Evolutionary conservation across 2,329 filamentous ascomycete species (phyloP), one percentile per base, ranked within the genome.

Genomic region (Hirsutella thompsonii): DNA sequence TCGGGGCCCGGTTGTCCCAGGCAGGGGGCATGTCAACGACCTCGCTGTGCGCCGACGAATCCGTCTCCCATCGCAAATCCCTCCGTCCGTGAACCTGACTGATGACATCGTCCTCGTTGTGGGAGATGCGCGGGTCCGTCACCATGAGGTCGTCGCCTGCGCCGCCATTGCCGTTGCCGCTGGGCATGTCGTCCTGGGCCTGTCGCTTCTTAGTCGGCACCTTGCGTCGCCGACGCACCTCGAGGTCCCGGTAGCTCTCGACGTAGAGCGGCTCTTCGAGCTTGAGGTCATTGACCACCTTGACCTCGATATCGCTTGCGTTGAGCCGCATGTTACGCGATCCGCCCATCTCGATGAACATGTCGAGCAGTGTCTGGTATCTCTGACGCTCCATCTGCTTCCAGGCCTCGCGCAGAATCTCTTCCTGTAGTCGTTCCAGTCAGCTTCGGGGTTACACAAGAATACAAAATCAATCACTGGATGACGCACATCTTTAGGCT

Each of bases 271-370:
- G 56, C 42, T 65, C 57, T 37, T 63, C 60, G 14, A 61, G 51
- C 36, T 56, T 60, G 28, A 62, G 52, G 41, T 70, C 65, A 45
- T 55, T 58, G 41, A 72, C 65, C 2, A 75, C 57, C 47, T 68
- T 67, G 49, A 66, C 61, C 45, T 72, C 66, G 32, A 76, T 60
- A 44, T 73, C 69, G 23, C 59, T 60, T 4, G 64, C 55, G 45
- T 67, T 74, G 58, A 72, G 69, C 28, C 69, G 63, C 44, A 67
- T 65, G 40, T 66, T 64, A 35, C 54, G 52, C 16, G 68, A 69
- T 36, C 72, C 72, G 2, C 70, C 69, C 21, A 64, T 56, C 40
- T 74, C 68, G 44, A 63, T 62, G 53, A 75, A 70, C 18, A 57
- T 55, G 0, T 63, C 57, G 9, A 65, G 55, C 4, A 74, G 55